Conservation (phyloP, 176 grass and related monocot genomes). For the Poa pratensis region DNA sequence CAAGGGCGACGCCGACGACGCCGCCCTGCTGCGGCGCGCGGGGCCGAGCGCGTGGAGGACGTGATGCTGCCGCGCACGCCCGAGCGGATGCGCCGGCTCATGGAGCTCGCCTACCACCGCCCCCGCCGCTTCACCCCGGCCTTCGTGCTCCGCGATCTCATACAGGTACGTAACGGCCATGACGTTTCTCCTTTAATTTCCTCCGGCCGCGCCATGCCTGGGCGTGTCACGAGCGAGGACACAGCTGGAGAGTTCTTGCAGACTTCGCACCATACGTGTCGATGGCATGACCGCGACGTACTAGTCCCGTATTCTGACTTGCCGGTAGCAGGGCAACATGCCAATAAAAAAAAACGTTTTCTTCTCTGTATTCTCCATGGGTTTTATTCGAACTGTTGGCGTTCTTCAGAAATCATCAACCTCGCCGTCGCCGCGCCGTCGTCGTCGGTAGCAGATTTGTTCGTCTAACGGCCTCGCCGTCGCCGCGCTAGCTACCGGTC, state of each 20-base stretch:
- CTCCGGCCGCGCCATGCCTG: neutral
- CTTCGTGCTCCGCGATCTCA: conserved; percentile 66
- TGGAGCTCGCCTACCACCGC: conserved; percentile 50
- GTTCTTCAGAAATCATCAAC: neutral
- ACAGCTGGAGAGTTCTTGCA: neutral
- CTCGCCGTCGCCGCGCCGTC: too few relatives aligned
- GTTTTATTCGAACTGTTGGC: neutral
- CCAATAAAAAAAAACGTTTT: neutral
- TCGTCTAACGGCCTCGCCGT: conserved; percentile 29
- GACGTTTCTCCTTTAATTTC: too few relatives aligned
- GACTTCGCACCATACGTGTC: neutral
- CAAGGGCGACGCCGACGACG: conserved; percentile 70
- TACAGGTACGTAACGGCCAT: conserved; percentile 45
- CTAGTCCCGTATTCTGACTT: neutral
- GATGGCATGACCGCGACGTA: neutral
- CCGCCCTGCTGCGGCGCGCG: conserved; percentile 50
- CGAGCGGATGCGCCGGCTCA: conserved; percentile 37
- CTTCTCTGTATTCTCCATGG: neutral
- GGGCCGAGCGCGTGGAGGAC: conserved; percentile 50
- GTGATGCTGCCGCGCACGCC: conserved; percentile 62
- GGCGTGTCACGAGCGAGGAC: neutral
- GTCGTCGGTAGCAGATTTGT: neutral
- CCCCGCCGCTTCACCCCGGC: conserved; percentile 52
- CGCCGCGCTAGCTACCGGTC: neutral
- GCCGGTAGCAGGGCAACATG: neutral